Base-by-base conservation (phyloP, 2,329 filamentous ascomycete genomes). In the Nannizziopsis arthrosporioides region DNA sequence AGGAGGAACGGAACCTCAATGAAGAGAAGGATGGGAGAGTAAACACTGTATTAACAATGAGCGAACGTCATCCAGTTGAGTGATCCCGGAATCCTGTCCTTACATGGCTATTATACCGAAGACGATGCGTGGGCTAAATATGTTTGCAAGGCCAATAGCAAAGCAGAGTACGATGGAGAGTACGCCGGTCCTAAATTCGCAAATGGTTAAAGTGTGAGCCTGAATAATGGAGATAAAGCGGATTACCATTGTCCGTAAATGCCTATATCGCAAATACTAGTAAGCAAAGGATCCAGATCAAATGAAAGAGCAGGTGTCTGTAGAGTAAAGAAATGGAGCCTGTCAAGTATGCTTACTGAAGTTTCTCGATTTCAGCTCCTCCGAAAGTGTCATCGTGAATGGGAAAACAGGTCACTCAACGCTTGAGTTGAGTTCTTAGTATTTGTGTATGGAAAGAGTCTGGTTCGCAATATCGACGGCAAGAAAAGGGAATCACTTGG, bases 1-100 rank as follows among this genome's bases (percentile, higher is more conserved):
- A 98, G 82, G 50, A 98, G 84, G 51, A 96, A 82, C 22, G 92
- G 92, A 14, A 98, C 82, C 68, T 98, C 85, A 62, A 90, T 76
- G 69, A 92, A 92, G 62, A 92, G 72, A 61, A 92, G 83, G 58
- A 89, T 60, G 58, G 88, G 79, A 11, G 80, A 76, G 43, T 76
- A 87, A 52, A 76, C 72, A 39, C 85, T 90, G 56, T 2, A 18
- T 30, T 3, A 37, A n/a, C 19, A 5, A 11, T 48, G 38, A 48
- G 46, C 10, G 35, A 18, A 22, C 3, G 7, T 34, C 1, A 7
- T 5, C 6, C 9, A 5, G 37, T 35, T 14, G 30, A 41, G 52
- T 31, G 49, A 46, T 34, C 19, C 42, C 7, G 22, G 22, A 27
- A 7, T 27, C 22, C 22, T 22, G 34, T 37, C 66, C 76, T 61